These are phyloP conservation scores for Acacia confusa DNA, from an alignment of 306 rosid species.

Conservation along the genomic window DNA sequence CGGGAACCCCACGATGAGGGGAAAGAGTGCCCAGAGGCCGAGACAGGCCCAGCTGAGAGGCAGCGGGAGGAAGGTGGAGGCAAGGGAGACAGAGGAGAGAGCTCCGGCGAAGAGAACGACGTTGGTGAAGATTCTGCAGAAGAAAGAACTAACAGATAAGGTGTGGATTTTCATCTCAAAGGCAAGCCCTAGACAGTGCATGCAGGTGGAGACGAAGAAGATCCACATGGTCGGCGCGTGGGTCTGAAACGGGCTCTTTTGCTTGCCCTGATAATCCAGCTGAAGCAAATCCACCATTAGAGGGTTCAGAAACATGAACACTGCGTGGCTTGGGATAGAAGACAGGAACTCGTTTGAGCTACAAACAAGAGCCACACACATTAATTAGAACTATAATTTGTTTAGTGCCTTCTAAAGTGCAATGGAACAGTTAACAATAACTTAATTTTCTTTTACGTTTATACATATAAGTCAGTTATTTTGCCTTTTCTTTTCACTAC, in stretches of 20 bases:
- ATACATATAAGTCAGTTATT: background rate
- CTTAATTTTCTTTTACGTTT: background rate
- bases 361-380: background rate
- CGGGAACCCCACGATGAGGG: conserved; percentile 8
- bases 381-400: background rate
- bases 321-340: conserved; percentile 27
- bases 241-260: background rate
- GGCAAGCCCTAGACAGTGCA: conserved; percentile 33
- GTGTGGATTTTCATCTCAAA: conserved; percentile 15
- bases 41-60: background rate
- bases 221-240: conserved; percentile 34
- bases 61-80: conserved; percentile 26
- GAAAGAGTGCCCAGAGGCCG: background rate
- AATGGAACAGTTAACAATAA: background rate
- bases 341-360: conserved; percentile 20
- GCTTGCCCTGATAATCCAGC: conserved; percentile 21
- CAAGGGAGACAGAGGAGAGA: conserved; percentile 18
- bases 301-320: conserved; percentile 30
- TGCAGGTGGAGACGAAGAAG: conserved; percentile 23
- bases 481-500: too few species aligned
- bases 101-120: conserved; percentile 21
- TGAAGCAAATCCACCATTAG: conserved; percentile 30
- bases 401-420: background rate
- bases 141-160: background rate
- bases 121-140: conserved; percentile 3